phyloP scores from a whole-genome alignment of 2,329 filamentous ascomycete species.

The Aspergillus glaucus region DNA sequence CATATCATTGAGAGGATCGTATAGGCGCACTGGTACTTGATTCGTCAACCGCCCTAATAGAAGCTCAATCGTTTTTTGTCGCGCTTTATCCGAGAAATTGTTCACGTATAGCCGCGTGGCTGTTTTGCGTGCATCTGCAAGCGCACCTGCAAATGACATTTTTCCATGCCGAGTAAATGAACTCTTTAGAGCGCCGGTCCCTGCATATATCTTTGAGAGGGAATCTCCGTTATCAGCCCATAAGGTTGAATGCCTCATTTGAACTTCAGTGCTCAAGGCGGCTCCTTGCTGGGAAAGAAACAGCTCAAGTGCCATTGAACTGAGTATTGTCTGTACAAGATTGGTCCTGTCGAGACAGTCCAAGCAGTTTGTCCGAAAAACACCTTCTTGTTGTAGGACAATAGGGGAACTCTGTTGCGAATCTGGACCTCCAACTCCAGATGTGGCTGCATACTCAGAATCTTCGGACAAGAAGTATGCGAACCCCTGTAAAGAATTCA shows the following conservation, averaged over 20 bases:
- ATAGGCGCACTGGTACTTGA: constrained; percentile 76
- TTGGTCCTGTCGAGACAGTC: constrained; percentile 96
- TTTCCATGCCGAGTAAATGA: constrained; percentile 92
- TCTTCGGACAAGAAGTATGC: constrained; percentile 86
- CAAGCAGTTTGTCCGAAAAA: constrained; percentile 91
- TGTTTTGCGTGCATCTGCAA: constrained; percentile 93
- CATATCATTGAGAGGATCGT: constrained; percentile 90
- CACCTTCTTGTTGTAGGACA: constrained; percentile 85
- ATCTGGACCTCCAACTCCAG: constrained; percentile 35
- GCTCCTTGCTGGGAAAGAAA: constrained; percentile 71
- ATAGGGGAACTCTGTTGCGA: constrained; percentile 49
- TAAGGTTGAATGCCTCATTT: constrained; percentile 82
- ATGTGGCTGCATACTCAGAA: constrained; percentile 44
- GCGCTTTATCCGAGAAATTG: constrained; percentile 88
- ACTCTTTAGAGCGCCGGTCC: constrained; percentile 89
- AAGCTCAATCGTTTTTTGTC: constrained; percentile 92
- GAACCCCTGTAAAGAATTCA: constrained; percentile 75
- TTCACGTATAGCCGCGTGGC: constrained; percentile 94
- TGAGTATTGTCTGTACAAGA: constrained; percentile 90
- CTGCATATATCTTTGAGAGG: constrained; percentile 90
- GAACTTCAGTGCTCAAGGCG: constrained; percentile 70
- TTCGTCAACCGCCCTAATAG: constrained; percentile 78
- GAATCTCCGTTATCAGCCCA: constrained; percentile 98
- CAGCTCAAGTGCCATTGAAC: constrained; percentile 81
- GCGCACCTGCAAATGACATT: constrained; percentile 86